Conservation (phyloP, 2,329 filamentous ascomycete species). For the Diplodia scrobiculata region DNA sequence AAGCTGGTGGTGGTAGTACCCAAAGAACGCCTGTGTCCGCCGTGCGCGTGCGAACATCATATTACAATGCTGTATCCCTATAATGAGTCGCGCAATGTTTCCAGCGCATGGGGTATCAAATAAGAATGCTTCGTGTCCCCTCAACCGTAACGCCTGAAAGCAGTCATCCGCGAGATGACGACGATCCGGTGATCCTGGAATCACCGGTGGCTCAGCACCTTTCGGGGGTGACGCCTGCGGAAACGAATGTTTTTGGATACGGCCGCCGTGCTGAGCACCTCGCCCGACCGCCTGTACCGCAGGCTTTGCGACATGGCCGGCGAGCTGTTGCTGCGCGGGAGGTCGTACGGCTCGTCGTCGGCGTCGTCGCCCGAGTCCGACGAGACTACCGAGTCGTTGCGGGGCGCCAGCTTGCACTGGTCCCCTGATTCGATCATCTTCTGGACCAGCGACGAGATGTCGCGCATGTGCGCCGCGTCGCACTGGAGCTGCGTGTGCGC, state of each 20-base stretch:
- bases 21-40: constrained; percentile 26
- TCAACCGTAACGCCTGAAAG: constrained; percentile 26
- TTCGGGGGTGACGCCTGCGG: constrained; percentile 36
- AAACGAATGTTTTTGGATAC: constrained; percentile 41
- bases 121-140: constrained; percentile 24
- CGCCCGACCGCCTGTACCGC: constrained; percentile 37
- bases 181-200: constrained; percentile 21
- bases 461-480: constrained; percentile 44
- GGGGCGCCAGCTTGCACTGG: constrained; percentile 42
- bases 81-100: constrained; percentile 26
- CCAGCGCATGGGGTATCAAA: constrained; percentile 29
- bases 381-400: constrained; percentile 30
- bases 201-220: constrained; percentile 21
- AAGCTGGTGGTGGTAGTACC: constrained; percentile 22
- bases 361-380: constrained; percentile 28
- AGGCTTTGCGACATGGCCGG: constrained; percentile 31
- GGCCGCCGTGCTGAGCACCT: constrained; percentile 36
- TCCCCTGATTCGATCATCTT: constrained; percentile 48
- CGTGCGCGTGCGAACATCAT: constrained; percentile 21
- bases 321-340: constrained; percentile 38
- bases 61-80: constrained; percentile 26
- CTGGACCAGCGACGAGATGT: constrained; percentile 48
- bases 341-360: constrained; percentile 40
- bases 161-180: constrained; percentile 6
- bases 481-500: constrained; percentile 47